Conservation (phyloP, 1,139 yeast genomes). For the Starmera stellimalicola region DNA sequence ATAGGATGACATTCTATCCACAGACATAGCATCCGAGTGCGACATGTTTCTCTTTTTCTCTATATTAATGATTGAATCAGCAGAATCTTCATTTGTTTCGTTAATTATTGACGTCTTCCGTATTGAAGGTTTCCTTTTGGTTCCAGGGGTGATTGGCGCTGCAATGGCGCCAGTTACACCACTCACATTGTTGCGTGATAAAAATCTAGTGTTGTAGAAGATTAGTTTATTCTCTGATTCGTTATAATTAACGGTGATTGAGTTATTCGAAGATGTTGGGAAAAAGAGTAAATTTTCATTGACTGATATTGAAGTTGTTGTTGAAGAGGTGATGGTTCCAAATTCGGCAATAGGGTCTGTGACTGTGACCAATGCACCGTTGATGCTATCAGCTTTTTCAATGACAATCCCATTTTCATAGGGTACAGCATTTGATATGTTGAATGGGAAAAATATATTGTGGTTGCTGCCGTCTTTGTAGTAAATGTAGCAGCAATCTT, state of each 20-base stretch:
- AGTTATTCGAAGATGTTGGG: constrained; percentile 29
- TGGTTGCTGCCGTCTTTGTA: constrained; percentile 47
- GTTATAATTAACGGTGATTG: constrained; percentile 47
- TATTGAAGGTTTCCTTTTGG: constrained; percentile 7
- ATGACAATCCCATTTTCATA: constrained; percentile 58
- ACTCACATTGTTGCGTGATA: constrained; percentile 18
- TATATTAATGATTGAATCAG: background rate
- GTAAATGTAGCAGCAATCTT: constrained; percentile 46
- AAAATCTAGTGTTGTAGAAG: constrained; percentile 42
- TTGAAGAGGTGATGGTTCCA: constrained; percentile 58
- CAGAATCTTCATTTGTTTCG: background rate
- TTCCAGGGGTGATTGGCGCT: constrained; percentile 8
- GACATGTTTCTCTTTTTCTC: constrained; percentile 47
- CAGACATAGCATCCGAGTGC: constrained; percentile 46
- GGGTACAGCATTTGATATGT: constrained; percentile 43
- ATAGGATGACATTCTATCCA: constrained; percentile 51
- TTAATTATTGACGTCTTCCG: constrained; percentile 2
- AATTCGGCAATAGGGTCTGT: constrained; percentile 64
- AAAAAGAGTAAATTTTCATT: constrained; percentile 47
- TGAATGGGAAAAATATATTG: constrained; percentile 56
- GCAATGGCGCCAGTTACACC: constrained; percentile 6
- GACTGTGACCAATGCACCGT: constrained; percentile 50
- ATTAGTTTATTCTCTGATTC: constrained; percentile 32
- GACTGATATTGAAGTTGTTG: constrained; percentile 54
- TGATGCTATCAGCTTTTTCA: constrained; percentile 40